Base-by-base conservation (phyloP, 2,329 filamentous ascomycete species). In the Phialophora macrospora region DNA sequence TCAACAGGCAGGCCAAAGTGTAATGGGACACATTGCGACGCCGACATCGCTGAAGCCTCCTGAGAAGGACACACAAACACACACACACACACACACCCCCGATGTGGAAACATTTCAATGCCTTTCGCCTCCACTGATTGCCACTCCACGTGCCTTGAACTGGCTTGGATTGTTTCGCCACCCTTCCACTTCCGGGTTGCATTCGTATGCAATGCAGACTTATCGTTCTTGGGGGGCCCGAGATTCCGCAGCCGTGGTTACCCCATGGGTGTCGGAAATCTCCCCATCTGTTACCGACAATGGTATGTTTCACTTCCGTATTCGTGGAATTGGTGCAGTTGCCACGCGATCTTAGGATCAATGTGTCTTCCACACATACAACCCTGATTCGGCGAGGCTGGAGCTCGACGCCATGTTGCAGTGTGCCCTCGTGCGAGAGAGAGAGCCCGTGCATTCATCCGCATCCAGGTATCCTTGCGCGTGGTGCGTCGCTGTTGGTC, bases 191-290 rank as follows among this genome's bases (percentile, higher is more conserved):
- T 59, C 30, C n/a, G 24, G 26, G 56, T 48, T 4, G 24, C 24
- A 12, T 22, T 59, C 34, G 28, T n/a, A 12, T 32, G 8, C 20
- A 49, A 17, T n/a, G 38, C 17, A n/a, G n/a, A n/a, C n/a, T 28
- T 41, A 48, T 26, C 20, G 41, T 44, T 17, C 14, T 9, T 30
- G 4, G 17, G 14, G 32, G 24, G 17, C 20, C 56, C 56, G 56
- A 49, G 20, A 49, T 48, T 59, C 56, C 56, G 56, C 56, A 59
- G 22, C 56, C 41, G 24, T 46, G 41, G 17, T 49, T 59, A 48
- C 41, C 56, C 56, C 26, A 17, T 49, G 41, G 26, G 41, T 49
- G 41, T 49, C 26, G 26, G 17, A 26, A n/a, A 22, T 59, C 17
- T 14, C 56, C 30, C 26, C 49, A n/a, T 7, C 9, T 44, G 11